Base-by-base conservation (phyloP, 2,329 filamentous ascomycete genomes). In the Elsinoe fawcettii region DNA sequence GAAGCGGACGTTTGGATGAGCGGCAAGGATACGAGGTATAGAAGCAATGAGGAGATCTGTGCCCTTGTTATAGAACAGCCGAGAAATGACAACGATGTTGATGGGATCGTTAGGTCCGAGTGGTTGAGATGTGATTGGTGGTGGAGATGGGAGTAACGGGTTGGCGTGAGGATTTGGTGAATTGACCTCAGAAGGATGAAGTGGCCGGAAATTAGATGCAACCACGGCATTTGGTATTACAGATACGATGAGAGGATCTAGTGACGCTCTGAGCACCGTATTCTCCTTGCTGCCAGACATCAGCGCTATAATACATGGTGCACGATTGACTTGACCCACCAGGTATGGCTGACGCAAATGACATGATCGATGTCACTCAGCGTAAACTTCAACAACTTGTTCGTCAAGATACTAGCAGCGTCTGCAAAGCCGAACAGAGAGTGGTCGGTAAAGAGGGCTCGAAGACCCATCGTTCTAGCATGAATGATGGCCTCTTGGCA, bases 141-240 rank as follows among this genome's bases (percentile, higher is more conserved):
- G 70, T 20, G 70, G 69, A 44, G 74, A 63, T 74, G 75, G 49
- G 71, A 74, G 59, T 16, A 27, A 25, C 18, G 39, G 54, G 14
- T 62, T 60, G 16, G 71, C 70, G 64, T 66, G 74, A 65, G 68
- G 77, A 63, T 73, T 70, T 5, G 74, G 69, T 62, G 78, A 18
- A 8, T 30, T 39, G 27, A 62, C 61, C 60, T 70, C 68, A 22
- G 65, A 59, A 1, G 67, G 77, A 56, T 78, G 78, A 1, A 87
- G 71, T 0, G 92, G 93, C 54, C 85, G 83, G 67, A 99, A 99
- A 73, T 96, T 95, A 66, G 96, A 91, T 9, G 95, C 91, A 1
- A 99, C 95, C 1, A 99, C 88, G 8, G 93, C 93, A 64, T 99
- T 99, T 12, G 93, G 93, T 59, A 99, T 97, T 36, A 96, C 93